A percentile compares a stretch with the other conserved stretches of the same genome.
These are phyloP conservation scores for Arthroderma sp. DNA, from an alignment of 2,329 filamentous ascomycete genomes.

Conservation along the genomic window DNA sequence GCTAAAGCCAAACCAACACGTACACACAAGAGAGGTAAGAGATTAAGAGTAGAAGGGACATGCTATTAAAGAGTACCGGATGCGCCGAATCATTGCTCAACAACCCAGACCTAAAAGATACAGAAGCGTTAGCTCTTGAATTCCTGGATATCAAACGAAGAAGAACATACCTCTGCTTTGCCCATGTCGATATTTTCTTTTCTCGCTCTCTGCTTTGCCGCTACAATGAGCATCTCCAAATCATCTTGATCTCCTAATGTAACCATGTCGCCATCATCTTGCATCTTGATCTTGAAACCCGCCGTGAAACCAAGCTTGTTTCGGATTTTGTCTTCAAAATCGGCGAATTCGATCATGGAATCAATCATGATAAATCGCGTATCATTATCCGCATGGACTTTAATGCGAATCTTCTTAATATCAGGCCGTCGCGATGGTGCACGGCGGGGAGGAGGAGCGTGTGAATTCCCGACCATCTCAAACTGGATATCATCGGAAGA, in stretches of 20 bases:
- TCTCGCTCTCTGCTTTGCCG: constrained; percentile 53
- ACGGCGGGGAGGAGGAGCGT: constrained; percentile 15
- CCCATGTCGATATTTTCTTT: constrained; percentile 69
- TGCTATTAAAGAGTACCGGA: no score
- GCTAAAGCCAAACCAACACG: not conserved
- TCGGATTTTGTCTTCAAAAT: constrained; percentile 65
- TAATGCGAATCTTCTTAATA: constrained; percentile 69
- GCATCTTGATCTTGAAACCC: constrained; percentile 68
- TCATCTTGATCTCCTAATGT: constrained; percentile 96
- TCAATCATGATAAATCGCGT: constrained; percentile 85
- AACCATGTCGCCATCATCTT: constrained; percentile 88
- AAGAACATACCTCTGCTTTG: constrained; percentile 75
- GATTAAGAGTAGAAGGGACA: no score
- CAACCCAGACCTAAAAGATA: constrained; percentile 2
- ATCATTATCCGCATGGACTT: constrained; percentile 75
- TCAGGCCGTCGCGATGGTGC: constrained; percentile 39
- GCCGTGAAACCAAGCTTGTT: constrained; percentile 66
- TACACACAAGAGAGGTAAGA: no score
- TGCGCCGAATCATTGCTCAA: not conserved
- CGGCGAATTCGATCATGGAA: constrained; percentile 56
- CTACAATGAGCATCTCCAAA: constrained; percentile 70
- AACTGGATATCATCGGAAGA: constrained; percentile 66
- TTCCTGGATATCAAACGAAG: not conserved
- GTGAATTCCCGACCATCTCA: constrained; percentile 51
- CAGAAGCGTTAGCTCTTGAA: not conserved